Conservation (phyloP, 2,329 filamentous ascomycete species). For the Colletotrichum karsti region DNA sequence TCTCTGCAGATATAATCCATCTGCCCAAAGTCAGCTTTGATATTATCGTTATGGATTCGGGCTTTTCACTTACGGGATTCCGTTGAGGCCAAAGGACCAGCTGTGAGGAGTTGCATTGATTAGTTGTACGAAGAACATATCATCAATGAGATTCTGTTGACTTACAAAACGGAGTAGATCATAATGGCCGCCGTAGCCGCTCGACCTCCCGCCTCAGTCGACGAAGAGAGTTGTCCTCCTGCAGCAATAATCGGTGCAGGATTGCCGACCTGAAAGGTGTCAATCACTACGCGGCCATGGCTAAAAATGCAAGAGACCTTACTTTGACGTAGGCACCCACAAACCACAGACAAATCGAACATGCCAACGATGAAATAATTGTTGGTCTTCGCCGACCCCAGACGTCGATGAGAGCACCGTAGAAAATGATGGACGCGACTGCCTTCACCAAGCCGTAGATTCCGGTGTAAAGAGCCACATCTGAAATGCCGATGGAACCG, state of each 20-base stretch:
- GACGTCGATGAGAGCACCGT: conserved; percentile 48
- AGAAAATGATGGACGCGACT: conserved; percentile 50
- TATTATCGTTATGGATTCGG: neutral
- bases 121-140: too few species aligned
- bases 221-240: conserved; percentile 50
- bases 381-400: conserved; percentile 49
- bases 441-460: conserved; percentile 59
- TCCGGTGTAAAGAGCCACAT: conserved; percentile 55
- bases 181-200: conserved; percentile 64
- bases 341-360: conserved; percentile 58
- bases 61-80: conserved; percentile 40
- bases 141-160: too few species aligned
- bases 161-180: conserved; percentile 62
- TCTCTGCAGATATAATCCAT: conserved; percentile 54
- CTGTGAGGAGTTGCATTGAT: too few species aligned
- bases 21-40: neutral
- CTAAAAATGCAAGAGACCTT: neutral
- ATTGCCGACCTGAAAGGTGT: conserved; percentile 46
- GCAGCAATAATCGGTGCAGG: conserved; percentile 53
- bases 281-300: neutral
- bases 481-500: conserved; percentile 52
- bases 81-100: conserved; percentile 54
- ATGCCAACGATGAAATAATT: conserved; percentile 56
- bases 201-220: conserved; percentile 54
- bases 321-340: conserved; percentile 61